Evolutionary conservation across 768 basidiomycete species (phyloP), one percentile per base, ranked within the genome.

Genomic region (Dacryopinax primogenitus): DNA sequence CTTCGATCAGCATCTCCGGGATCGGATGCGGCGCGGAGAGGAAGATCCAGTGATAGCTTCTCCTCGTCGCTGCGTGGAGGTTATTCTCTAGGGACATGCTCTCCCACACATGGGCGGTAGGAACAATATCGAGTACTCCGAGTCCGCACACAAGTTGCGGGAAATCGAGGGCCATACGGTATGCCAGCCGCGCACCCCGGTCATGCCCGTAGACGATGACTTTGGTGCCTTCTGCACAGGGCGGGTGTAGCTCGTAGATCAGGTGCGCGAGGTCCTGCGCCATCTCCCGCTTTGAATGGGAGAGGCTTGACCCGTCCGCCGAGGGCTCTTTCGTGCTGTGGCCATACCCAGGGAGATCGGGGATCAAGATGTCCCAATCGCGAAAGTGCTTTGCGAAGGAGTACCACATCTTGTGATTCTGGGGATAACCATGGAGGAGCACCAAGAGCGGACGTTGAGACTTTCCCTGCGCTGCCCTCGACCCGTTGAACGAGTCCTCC

Each of bases 261-360:
- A 67, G 66, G 23, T 68, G 63, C 26, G 67, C 32, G 18, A 70
- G 32, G 66, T 70, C 69, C 51, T 68, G 65, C 30, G 66, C 68
- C 66, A 63, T 65, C 35, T 64, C 68, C 23, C 68, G 58, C 58
- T 69, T 69, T 15, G 69, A 68, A 32, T 68, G 66, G 4, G 65
- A 63, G 12, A 26, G 30, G 35, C 67, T 63, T 33, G 64, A 62
- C n/a, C 61, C 66, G 37, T 66, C 32, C 13, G 65, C 21, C 12
- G 68, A 64, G 16, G 65, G 47, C 9, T 63, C 47, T 35, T 69
- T 69, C 21, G 34, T 67, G 62, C 66, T 66, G 32, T 66, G 33
- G 12, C 69, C 69, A 64, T n/a, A 70, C 69, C 70, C 67, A 1
- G 69, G 70, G 9, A 71, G 37, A 41, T 71, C 69, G 16, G 69